Evolutionary conservation across 345 rosid species (phyloP).

Genomic region (Psidium friedrichsthalianum): DNA sequence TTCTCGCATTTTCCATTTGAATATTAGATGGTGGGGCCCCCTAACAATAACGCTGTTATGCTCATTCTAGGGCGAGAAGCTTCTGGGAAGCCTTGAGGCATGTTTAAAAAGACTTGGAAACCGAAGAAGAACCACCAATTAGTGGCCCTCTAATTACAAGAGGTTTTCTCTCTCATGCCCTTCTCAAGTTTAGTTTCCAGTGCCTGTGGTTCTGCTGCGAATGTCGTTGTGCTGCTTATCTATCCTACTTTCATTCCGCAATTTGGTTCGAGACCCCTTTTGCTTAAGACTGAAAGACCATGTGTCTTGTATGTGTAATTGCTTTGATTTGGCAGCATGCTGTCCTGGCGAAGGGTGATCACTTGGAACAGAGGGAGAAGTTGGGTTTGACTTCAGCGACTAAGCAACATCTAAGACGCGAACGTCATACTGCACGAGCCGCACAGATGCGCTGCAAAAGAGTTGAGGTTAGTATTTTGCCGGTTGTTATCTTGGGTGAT

Average conservation of each 20-base stretch:
- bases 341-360: conserved; percentile 42
- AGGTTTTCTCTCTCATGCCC: conserved; percentile 24
- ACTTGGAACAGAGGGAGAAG: conserved; percentile 73
- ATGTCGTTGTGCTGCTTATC: background rate
- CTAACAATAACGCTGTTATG: background rate
- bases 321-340: conserved; percentile 34
- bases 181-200: background rate
- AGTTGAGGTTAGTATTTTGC: conserved; percentile 45
- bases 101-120: conserved; percentile 88
- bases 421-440: conserved; percentile 40
- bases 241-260: background rate
- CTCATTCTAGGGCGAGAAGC: conserved; percentile 82
- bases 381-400: conserved; percentile 58
- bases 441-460: conserved; percentile 53
- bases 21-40: background rate
- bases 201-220: background rate
- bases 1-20: background rate
- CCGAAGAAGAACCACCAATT: conserved; percentile 70
- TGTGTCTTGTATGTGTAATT: background rate
- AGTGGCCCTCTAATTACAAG: conserved; percentile 54
- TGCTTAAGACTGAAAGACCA: background rate
- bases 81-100: conserved; percentile 87
- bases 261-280: background rate
- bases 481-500: background rate
- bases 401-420: conserved; percentile 27